Evolutionary conservation across 2,329 filamentous ascomycete species (phyloP).

Genomic region (Penicillium sumatraense): DNA sequence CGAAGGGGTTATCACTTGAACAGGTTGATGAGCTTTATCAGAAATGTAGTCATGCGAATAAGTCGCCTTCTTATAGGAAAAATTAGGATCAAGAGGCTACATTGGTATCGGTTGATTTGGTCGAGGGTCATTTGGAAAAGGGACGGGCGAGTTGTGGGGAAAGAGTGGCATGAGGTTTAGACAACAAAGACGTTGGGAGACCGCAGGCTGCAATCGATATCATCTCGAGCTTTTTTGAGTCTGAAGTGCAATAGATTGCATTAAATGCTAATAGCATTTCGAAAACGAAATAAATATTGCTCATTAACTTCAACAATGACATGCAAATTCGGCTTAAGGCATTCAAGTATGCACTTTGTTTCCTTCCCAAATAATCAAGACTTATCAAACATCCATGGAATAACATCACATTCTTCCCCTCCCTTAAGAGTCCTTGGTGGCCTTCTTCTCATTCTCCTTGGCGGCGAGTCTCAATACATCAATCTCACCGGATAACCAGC

Average conservation of each 20-base stretch:
- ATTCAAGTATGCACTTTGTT: not conserved
- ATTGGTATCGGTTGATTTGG: no score
- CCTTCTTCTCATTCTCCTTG: slow-evolving; percentile 40
- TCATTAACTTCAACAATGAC: not conserved
- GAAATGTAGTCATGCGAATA: slow-evolving; percentile 50
- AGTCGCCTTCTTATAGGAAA: no score
- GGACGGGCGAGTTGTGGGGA: no score
- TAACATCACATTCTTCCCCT: not conserved
- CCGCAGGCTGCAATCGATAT: no score
- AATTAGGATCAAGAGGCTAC: no score
- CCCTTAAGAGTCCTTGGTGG: slow-evolving; percentile 24
- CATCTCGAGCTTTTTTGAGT: no score
- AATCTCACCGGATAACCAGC: slow-evolving; percentile 64
- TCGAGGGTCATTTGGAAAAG: no score
- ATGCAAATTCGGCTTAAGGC: not conserved
- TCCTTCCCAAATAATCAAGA: not conserved
- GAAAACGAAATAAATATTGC: not conserved
- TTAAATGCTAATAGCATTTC: not conserved
- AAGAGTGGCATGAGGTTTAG: no score
- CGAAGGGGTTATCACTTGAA: slow-evolving; percentile 79
- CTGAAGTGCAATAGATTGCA: no score
- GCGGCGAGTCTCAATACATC: slow-evolving; percentile 58
- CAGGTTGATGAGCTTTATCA: slow-evolving; percentile 78
- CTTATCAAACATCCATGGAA: not conserved
- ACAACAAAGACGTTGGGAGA: no score